Evolutionary conservation across 2,329 filamentous ascomycete genomes (phyloP).

Genomic region (Salinomyces thailandicus): DNA sequence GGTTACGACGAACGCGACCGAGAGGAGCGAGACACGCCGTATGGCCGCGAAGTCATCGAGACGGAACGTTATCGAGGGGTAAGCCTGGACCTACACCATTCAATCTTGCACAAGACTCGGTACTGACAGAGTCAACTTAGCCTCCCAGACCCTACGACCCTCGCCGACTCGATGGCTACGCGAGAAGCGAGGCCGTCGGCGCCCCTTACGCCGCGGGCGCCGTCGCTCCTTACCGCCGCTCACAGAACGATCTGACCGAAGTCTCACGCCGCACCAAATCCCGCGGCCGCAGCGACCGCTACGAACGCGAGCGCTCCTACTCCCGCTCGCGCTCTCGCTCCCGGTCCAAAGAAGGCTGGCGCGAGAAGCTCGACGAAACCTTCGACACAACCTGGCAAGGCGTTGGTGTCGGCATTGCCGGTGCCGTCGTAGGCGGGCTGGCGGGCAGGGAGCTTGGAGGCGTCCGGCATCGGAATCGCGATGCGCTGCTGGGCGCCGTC

Average conservation of each 20-base stretch:
- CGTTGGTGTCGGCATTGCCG: slow-evolving; percentile 24
- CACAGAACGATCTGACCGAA: slow-evolving; percentile 12
- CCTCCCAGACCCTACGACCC: slow-evolving; percentile 7
- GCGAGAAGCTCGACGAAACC: slow-evolving; percentile 23
- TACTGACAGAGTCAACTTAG: slow-evolving; percentile 11
- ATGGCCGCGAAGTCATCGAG: slow-evolving; percentile 22
- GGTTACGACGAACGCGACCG: slow-evolving; percentile 19
- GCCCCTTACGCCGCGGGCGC: slow-evolving; percentile 16
- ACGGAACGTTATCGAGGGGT: slow-evolving; percentile 25
- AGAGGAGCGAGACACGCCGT: slow-evolving; percentile 9
- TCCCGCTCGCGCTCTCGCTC: slow-evolving; percentile 19
- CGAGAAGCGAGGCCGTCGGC: slow-evolving; percentile 8
- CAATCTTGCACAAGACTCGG: too few relatives aligned
- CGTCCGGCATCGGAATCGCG: slow-evolving; percentile 21
- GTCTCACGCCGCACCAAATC: slow-evolving; percentile 10
- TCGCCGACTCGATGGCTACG: slow-evolving; percentile 15
- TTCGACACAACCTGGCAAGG: slow-evolving; percentile 25
- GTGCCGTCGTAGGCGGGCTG: slow-evolving; percentile 26
- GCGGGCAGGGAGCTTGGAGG: slow-evolving; percentile 23
- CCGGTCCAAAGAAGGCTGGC: slow-evolving; percentile 12
- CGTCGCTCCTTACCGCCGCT: slow-evolving; percentile 20
- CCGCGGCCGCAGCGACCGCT: slow-evolving; percentile 13
- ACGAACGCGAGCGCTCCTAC: slow-evolving; percentile 12
- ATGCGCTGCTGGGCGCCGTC: slow-evolving; percentile 25
- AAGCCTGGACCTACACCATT: slow-evolving; percentile 17